Evolutionary conservation across 2,329 filamentous ascomycete genomes (phyloP), one percentile per base, ranked within the genome.

Genomic region (Rhynchosporium agropyri): DNA sequence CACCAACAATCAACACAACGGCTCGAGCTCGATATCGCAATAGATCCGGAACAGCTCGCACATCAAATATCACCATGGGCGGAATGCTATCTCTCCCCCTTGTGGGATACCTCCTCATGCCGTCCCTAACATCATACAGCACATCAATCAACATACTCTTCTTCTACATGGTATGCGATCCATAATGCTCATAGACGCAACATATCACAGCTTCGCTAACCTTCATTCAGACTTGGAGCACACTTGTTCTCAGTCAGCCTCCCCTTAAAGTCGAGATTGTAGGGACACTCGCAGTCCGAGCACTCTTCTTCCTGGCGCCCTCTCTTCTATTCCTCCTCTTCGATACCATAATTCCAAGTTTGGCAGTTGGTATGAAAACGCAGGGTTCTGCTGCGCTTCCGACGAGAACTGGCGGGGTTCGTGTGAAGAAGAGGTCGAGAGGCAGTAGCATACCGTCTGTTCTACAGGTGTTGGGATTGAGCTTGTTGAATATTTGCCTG

Each of bases 131-230:
- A 6, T 89, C 89, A 6, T 92, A 89, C 79, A 88, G 80, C 48
- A 94, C 92, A 1, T 92, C 88, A 0, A 80, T 96, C 67, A 97
- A 95, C 75, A 78, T 96, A 29, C 79, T 96, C 66, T 93, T 96
- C 79, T 95, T 97, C 77, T 94, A 92, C 75, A 84, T 96, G 79
- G 94, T 91, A 70, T 96, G 92, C 28, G 20, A 51, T 42, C 3
- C 29, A 3, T 10, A 12, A 26, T 38, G 2, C 4, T 29, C 8
- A 12, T 4, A 20, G 31, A 38, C 20, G 7, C 28, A 10, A 48
- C 46, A 6, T 10, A 36, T 36, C 10, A 3, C 38, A 33, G 91
- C 60, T 33, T 40, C 67, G 55, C 68, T 58, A 51, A 46, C 15
- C 10, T 9, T 12, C 45, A 43, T n/a, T 26, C 29, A 71, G 70